These are phyloP conservation scores for Limonium bicolor DNA, from an alignment of 148 eudicot species.

Conservation along the genomic window DNA sequence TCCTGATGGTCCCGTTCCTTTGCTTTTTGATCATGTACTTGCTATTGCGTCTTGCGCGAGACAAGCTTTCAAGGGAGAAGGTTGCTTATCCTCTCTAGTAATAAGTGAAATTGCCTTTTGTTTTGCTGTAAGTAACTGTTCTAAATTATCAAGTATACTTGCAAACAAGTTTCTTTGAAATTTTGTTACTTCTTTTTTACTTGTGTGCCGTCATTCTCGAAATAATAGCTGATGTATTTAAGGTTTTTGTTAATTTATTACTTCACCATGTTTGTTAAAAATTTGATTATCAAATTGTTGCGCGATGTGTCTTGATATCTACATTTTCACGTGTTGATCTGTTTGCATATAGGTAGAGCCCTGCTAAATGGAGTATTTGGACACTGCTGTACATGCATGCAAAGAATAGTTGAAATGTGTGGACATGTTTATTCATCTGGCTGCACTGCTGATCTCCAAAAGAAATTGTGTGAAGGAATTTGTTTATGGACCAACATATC, in stretches of 20 bases:
- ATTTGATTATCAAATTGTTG: too few relatives aligned
- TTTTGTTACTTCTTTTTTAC: background rate
- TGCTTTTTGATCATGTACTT: conserved; percentile 98
- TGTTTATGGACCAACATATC: background rate
- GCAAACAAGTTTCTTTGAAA: background rate
- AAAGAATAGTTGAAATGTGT: background rate
- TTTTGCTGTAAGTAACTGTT: background rate
- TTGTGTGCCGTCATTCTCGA: too few relatives aligned
- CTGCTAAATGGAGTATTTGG: background rate
- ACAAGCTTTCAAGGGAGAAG: conserved; percentile 86
- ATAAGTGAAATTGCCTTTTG: conserved; percentile 1
- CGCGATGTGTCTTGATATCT: too few relatives aligned
- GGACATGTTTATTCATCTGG: background rate
- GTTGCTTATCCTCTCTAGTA: conserved; percentile 26
- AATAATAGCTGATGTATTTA: background rate
- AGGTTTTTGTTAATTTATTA: background rate
- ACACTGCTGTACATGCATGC: background rate
- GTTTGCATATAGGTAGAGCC: too few relatives aligned
- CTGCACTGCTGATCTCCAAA: background rate
- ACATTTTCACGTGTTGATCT: too few relatives aligned
- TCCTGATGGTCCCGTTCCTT: conserved; percentile 91
- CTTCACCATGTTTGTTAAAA: background rate
- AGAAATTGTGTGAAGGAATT: background rate
- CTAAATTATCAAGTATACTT: background rate
- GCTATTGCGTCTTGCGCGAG: conserved; percentile 95